A percentile compares a stretch with the other conserved stretches of the same genome.
Evolutionary conservation across 805 yeast species (phyloP).

Genomic region (Saccharomycopsis vini): DNA sequence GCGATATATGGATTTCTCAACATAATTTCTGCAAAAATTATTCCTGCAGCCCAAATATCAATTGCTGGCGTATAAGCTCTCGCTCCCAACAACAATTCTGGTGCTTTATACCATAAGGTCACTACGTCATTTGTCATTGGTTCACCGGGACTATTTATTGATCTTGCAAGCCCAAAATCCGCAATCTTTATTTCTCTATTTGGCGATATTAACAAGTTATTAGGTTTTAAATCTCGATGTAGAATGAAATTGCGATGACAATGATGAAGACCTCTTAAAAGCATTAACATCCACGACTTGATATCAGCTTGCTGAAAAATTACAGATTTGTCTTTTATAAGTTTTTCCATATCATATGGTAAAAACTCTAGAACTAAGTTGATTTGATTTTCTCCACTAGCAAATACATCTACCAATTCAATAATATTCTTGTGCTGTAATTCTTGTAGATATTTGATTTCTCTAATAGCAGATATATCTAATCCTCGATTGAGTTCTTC

Average conservation of each 20-base stretch:
- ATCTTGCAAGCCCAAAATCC: slow-evolving; percentile 93
- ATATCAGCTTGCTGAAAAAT: slow-evolving; percentile 80
- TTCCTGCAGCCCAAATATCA: slow-evolving; percentile 95
- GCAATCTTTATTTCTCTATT: slow-evolving; percentile 87
- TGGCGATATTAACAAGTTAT: slow-evolving; percentile 78
- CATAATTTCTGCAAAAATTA: slow-evolving; percentile 94
- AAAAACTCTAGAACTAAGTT: slow-evolving; percentile 88
- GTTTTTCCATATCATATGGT: slow-evolving; percentile 84
- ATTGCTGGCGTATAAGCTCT: slow-evolving; percentile 82
- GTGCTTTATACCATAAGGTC: slow-evolving; percentile 97
- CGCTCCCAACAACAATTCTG: slow-evolving; percentile 84
- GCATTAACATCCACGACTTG: slow-evolving; percentile 91
- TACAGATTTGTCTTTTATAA: slow-evolving; percentile 70
- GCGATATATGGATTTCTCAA: slow-evolving; percentile 91
- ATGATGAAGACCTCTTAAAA: slow-evolving; percentile 88
- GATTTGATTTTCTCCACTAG: slow-evolving; percentile 49
- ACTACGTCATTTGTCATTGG: slow-evolving; percentile 88
- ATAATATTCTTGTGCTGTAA: slow-evolving; percentile 72
- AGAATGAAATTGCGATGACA: slow-evolving; percentile 86
- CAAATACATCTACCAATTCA: slow-evolving; percentile 81
- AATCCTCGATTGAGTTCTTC: no score
- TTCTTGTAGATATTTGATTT: slow-evolving; percentile 82
- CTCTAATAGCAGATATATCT: slow-evolving; percentile 96
- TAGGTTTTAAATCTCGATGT: slow-evolving; percentile 92
- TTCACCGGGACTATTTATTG: slow-evolving; percentile 60